A percentile compares a stretch with the other conserved stretches of the same genome.
Conservation (phyloP, 75 land plant species). For the Adiantum capillusveneris region DNA sequence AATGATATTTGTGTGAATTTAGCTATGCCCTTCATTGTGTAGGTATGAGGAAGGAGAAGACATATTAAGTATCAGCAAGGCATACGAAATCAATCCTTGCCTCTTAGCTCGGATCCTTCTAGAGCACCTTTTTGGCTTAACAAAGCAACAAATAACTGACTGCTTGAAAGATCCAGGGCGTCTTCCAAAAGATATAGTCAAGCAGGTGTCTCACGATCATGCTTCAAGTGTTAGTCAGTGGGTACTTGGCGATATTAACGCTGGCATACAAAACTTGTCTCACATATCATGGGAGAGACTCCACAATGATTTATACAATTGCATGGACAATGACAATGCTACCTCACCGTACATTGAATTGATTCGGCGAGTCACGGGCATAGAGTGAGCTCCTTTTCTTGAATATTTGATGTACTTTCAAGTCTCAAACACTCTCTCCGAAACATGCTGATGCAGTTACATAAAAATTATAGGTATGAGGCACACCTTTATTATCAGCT, state of each 20-base stretch:
- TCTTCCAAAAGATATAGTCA: slow-evolving; percentile 10
- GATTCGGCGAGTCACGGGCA: slow-evolving; percentile 34
- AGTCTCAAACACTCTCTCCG: too few relatives aligned
- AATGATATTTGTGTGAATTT: too few relatives aligned
- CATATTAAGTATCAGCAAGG: slow-evolving; percentile 20
- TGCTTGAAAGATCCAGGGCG: slow-evolving; percentile 24
- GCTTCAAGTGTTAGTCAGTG: background rate
- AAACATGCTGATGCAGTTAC: too few relatives aligned
- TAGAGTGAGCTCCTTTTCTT: slow-evolving; percentile 22
- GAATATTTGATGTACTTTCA: too few relatives aligned
- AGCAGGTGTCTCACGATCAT: background rate
- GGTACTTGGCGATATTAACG: background rate
- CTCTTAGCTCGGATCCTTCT: slow-evolving; percentile 20
- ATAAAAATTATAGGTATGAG: slow-evolving; percentile 19
- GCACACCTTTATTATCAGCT: slow-evolving; percentile 21
- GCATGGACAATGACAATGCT: slow-evolving; percentile 33
- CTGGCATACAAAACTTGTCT: background rate
- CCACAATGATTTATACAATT: slow-evolving; percentile 23
- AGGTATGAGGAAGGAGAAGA: slow-evolving; percentile 28
- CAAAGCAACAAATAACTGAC: slow-evolving; percentile 26
- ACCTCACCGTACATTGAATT: slow-evolving; percentile 31
- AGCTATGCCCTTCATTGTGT: too few relatives aligned
- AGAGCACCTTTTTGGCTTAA: slow-evolving; percentile 26
- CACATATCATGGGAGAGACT: slow-evolving; percentile 13
- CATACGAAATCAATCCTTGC: slow-evolving; percentile 27